Evolutionary conservation across 805 yeast genomes (phyloP), one percentile per base, ranked within the genome.

Genomic region (Kuraishia hungarica): DNA sequence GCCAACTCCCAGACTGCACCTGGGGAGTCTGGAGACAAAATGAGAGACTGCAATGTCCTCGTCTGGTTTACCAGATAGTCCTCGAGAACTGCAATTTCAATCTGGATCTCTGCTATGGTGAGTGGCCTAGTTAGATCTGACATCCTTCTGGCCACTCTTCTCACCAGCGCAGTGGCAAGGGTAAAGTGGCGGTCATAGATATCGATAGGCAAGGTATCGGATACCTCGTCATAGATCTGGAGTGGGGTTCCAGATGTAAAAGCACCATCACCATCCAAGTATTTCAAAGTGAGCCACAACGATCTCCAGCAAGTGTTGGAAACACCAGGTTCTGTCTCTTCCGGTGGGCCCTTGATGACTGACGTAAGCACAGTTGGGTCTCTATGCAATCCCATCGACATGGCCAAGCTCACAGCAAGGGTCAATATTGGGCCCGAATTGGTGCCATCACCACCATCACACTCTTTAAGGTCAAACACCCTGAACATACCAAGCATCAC

Each of bases 251-350:
- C 53, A 2, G 20, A 13, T 7, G 24, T 35, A 15, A 52, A 22
- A 21, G 50, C 50, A n/a, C 49, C n/a, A 22, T n/a, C 50, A 22
- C 46, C 53, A 43, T 43, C 53, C 22, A 39, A 5, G 39, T 43
- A 52, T 17, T 17, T 15, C 22, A 52, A 17, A 5, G 29, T 19
- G 15, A 26, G 21, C 53, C 53, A 52, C 50, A 52, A 50, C 22
- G 50, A 26, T 15, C 50, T n/a, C 39, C 23, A n/a, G 17, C 26
- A n/a, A 10, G 20, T 35, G 11, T n/a, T 19, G 24, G 39, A 50
- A n/a, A 50, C 29, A 11, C 23, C 2, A 8, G 5, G 35, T 6
- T 23, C 20, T 21, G n/a, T 17, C 13, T 22, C 35, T 4, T 22
- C 35, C 4, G 51, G 20, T 21, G 51, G 51, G n/a, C 43, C 43